phyloP scores from a whole-genome alignment of 345 rosid species.

The Hibiscus mutabilis region DNA sequence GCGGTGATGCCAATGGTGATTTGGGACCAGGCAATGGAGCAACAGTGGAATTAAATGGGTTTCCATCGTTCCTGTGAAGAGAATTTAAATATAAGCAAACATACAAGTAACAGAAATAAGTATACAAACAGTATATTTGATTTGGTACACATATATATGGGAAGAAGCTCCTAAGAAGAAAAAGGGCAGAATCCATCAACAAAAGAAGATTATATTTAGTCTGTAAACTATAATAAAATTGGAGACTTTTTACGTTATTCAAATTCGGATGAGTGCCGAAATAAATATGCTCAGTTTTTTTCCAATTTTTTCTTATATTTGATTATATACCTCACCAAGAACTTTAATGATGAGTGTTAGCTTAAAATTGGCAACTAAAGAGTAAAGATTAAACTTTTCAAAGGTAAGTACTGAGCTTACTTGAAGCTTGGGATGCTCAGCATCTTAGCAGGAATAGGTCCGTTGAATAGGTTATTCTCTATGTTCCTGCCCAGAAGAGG shows the following conservation, averaged over 20 bases:
- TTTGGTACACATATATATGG: background rate
- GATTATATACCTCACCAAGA: background rate
- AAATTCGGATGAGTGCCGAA: background rate
- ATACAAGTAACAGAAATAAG: background rate
- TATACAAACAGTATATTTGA: background rate
- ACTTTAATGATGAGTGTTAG: background rate
- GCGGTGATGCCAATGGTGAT: constrained; percentile 37
- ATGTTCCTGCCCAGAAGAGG: constrained; percentile 52
- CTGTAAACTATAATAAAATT: background rate
- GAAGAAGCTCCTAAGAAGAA: background rate
- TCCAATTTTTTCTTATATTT: background rate
- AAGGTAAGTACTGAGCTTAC: constrained; percentile 30
- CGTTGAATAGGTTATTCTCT: constrained; percentile 80
- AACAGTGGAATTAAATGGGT: constrained; percentile 52
- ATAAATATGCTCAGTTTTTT: background rate
- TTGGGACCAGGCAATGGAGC: constrained; percentile 52
- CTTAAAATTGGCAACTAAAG: background rate
- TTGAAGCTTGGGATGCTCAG: constrained; percentile 60
- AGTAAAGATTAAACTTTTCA: background rate
- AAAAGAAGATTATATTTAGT: background rate
- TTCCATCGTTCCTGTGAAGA: constrained; percentile 72
- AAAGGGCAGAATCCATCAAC: background rate
- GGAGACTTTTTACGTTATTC: background rate
- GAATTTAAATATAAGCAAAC: constrained; percentile 14
- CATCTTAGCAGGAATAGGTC: constrained; percentile 80